Evolutionary conservation across 495 filamentous ascomycete species (phyloP).

Genomic region (Collariella sp.): DNA sequence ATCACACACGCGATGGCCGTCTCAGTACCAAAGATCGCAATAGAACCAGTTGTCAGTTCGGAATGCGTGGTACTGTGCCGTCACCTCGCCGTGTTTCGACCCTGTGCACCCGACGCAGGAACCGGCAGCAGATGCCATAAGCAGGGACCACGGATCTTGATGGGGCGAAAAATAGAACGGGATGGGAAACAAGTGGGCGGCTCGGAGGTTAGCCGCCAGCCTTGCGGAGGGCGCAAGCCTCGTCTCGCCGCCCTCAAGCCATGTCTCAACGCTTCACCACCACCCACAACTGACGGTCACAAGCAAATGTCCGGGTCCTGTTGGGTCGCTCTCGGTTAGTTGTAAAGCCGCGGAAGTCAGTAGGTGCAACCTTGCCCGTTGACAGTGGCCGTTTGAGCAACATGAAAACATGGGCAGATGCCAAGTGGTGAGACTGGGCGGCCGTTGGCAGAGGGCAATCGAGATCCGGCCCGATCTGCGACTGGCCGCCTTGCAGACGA

Average conservation of each 20-base stretch:
- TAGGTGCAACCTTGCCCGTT: slow-evolving; percentile 2
- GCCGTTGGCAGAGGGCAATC: slow-evolving; percentile 8
- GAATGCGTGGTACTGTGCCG: slow-evolving; percentile 16
- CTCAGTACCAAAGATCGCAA: neutral
- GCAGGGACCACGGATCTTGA: neutral
- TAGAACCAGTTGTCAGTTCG: slow-evolving; percentile 3
- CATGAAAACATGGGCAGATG: neutral
- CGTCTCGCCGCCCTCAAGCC: slow-evolving; percentile 5
- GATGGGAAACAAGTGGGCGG: neutral
- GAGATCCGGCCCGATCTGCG: slow-evolving; percentile 15
- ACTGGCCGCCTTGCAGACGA: slow-evolving; percentile 16
- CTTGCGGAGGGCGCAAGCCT: slow-evolving; percentile 12
- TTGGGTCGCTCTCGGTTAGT: neutral
- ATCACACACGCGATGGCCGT: slow-evolving; percentile 2
- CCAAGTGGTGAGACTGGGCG: neutral
- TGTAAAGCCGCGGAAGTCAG: neutral
- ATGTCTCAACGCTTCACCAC: neutral
- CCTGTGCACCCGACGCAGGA: slow-evolving; percentile 2
- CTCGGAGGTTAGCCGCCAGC: slow-evolving; percentile 11
- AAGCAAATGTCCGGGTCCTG: neutral
- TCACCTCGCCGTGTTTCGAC: slow-evolving; percentile 4
- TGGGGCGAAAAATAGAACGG: slow-evolving; percentile 20
- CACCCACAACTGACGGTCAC: neutral
- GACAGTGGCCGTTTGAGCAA: neutral
- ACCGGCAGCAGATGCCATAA: neutral